These are phyloP conservation scores for Posidonia australis DNA, from an alignment of 106 monocot genomes.

Conservation along the genomic window DNA sequence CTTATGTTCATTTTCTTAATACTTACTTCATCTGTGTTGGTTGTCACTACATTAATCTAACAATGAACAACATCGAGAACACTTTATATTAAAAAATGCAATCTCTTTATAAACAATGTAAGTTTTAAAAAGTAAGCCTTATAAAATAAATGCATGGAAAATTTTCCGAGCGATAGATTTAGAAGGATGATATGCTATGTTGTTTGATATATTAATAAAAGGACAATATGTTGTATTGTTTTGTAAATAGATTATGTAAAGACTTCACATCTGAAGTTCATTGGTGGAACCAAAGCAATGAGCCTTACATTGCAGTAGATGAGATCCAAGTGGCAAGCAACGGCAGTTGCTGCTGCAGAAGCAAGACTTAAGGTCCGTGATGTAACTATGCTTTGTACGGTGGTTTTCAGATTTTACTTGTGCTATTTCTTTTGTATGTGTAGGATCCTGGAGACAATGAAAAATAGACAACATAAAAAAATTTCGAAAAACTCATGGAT, in stretches of 20 bases:
- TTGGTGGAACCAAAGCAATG: constrained; percentile 68
- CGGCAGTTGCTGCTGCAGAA: constrained; percentile 1
- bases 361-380: too few species aligned
- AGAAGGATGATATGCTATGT: too few species aligned
- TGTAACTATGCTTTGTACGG: too few species aligned
- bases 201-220: neutral
- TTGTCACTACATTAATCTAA: too few species aligned
- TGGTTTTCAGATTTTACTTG: too few species aligned
- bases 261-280: constrained; percentile 85
- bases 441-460: too few species aligned
- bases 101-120: neutral
- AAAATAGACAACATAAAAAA: constrained; percentile 1
- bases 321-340: constrained; percentile 24
- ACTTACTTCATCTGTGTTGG: too few species aligned
- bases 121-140: too few species aligned
- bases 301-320: constrained; percentile 58
- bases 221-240: constrained; percentile 4
- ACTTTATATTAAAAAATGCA: neutral
- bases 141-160: too few species aligned
- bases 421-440: too few species aligned
- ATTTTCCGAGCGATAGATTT: too few species aligned
- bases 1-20: too few species aligned
- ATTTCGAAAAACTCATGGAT: constrained; percentile 10
- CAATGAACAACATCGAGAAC: neutral
- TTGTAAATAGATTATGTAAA: constrained; percentile 87